These are phyloP conservation scores for Hordeum pubiflorum DNA, from an alignment of 202 grass and related monocot species.

Conservation along the genomic window DNA sequence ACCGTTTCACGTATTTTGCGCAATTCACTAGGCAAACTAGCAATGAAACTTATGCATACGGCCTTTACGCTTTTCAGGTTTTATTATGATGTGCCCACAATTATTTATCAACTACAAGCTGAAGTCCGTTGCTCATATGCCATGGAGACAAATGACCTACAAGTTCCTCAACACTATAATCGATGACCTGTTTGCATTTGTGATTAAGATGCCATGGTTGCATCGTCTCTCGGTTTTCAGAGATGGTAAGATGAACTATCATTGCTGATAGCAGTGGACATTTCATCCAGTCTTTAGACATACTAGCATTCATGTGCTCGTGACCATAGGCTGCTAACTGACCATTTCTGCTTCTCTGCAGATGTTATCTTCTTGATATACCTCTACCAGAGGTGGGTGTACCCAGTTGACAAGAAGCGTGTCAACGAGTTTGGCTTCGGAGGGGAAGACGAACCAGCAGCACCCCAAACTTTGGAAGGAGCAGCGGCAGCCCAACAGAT, in stretches of 20 bases:
- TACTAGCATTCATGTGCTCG: not conserved
- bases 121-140: conserved; percentile 89
- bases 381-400: conserved; percentile 91
- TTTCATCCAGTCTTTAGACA: not conserved
- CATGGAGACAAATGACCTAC: conserved; percentile 99
- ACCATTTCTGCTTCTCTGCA: conserved; percentile 21
- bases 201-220: conserved; percentile 97
- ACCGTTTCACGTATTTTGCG: not conserved
- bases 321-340: not conserved
- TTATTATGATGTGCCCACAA: conserved; percentile 99
- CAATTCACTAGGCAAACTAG: not conserved
- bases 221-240: conserved; percentile 97
- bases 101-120: conserved; percentile 99
- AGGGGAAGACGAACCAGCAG: conserved; percentile 57
- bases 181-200: conserved; percentile 97
- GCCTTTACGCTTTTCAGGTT: conserved; percentile 50
- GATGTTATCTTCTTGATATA: conserved; percentile 99
- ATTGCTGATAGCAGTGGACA: not conserved
- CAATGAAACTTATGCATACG: conserved; percentile 4
- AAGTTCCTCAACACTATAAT: conserved; percentile 99
- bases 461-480: conserved; percentile 36
- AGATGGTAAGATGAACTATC: conserved; percentile 59
- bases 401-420: conserved; percentile 90
- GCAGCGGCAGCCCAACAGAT: conserved; percentile 33
- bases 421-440: conserved; percentile 97